A percentile compares a stretch with the other conserved stretches of the same genome.
Evolutionary conservation across 371 early-diverging fungal genomes (phyloP).

Genomic region (Mortierella sp.): DNA sequence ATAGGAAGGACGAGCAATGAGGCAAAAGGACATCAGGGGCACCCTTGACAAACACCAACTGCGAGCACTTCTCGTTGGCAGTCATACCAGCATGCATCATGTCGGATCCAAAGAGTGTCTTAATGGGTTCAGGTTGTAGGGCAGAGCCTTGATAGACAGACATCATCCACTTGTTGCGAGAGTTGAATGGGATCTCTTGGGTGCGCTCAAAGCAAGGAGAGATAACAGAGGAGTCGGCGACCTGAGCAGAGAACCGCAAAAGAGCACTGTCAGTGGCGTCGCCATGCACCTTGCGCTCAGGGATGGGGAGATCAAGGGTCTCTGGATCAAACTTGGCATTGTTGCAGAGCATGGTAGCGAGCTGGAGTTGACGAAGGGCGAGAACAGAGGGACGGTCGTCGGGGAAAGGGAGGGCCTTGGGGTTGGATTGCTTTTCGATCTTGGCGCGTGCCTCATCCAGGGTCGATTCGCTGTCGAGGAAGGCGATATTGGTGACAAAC

Average conservation of each 20-base stretch:
- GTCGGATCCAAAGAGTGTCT: conserved; percentile 43
- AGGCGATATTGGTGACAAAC: conserved; percentile 67
- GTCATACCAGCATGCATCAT: conserved; percentile 27
- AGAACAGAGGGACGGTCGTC: conserved; percentile 26
- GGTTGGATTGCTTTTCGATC: conserved; percentile 27
- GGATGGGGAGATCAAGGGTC: conserved; percentile 59
- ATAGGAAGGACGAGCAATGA: conserved; percentile 62
- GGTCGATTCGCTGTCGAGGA: conserved; percentile 59
- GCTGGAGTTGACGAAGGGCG: conserved; percentile 62
- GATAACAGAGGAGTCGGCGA: conserved; percentile 32
- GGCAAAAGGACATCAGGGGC: conserved; percentile 83
- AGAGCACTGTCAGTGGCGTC: conserved; percentile 87
- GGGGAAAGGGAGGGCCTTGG: conserved; percentile 24
- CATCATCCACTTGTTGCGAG: conserved; percentile 82
- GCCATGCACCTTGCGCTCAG: conserved; percentile 72
- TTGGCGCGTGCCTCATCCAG: conserved; percentile 40
- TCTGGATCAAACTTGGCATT: conserved; percentile 70
- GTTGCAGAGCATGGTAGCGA: conserved; percentile 74
- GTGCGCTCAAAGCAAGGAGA: conserved; percentile 60
- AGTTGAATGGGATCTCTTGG: conserved; percentile 77
- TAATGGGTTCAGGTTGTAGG: conserved; percentile 45
- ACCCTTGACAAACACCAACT: conserved; percentile 76
- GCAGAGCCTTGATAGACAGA: conserved; percentile 58
- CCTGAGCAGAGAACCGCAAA: conserved; percentile 68
- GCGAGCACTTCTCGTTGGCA: conserved; percentile 27